Percentiles rank a stretch among this genome's conserved stretches.
Conservation (phyloP, 176 grass and related monocot genomes). For the Eleusine indica region DNA sequence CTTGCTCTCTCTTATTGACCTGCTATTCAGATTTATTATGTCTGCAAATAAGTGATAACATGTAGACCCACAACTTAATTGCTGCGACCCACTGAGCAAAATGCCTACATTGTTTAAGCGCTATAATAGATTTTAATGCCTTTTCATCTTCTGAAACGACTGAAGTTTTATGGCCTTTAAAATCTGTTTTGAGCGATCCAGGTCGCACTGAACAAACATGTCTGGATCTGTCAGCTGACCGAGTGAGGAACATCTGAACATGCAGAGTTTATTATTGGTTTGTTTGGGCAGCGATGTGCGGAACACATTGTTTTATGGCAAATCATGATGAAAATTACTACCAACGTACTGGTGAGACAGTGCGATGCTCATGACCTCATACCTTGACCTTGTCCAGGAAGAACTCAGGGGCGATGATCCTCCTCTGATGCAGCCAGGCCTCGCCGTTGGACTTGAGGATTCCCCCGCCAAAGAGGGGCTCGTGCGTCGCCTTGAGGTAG, state of each 20-base stretch:
- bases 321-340: not conserved
- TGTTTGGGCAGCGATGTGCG: not conserved
- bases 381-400: constrained; percentile 96
- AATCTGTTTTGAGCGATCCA: constrained; percentile 16
- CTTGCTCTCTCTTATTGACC: constrained; percentile 16
- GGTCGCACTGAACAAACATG: not conserved
- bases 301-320: not conserved
- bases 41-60: constrained; percentile 31
- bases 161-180: constrained; percentile 6
- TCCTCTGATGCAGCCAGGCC: constrained; percentile 79
- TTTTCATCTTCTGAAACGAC: not conserved
- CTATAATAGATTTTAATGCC: constrained; percentile 25
- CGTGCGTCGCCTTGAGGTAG: constrained; percentile 88
- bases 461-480: constrained; percentile 83
- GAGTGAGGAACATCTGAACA: constrained; percentile 12
- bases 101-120: not conserved
- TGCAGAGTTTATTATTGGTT: not conserved
- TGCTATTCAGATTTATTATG: constrained; percentile 42
- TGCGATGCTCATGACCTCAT: not conserved
- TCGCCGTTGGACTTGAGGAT: constrained; percentile 93
- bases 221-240: constrained; percentile 7
- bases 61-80: constrained; percentile 39
- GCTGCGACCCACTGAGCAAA: constrained; percentile 24
- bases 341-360: not conserved
- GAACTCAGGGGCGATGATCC: constrained; percentile 93